Conservation (phyloP, 192 early-diverging fungal genomes). For the Gamsiella multidivaricata region DNA sequence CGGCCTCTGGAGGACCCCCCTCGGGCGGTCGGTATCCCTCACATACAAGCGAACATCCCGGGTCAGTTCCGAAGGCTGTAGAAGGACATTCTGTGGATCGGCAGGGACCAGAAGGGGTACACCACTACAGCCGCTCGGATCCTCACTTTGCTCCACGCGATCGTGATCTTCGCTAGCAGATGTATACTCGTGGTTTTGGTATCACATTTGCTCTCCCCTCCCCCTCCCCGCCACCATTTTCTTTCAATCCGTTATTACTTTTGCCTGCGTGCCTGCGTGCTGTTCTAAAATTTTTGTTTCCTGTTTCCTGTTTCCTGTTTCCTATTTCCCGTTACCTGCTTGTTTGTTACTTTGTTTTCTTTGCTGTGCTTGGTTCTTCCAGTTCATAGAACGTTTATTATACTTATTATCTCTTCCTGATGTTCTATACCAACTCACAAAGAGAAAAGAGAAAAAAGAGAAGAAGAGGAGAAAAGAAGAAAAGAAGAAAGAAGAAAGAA, state of each 20-base stretch:
- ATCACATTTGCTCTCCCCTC: background rate
- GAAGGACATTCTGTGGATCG: background rate
- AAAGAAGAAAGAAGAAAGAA: background rate
- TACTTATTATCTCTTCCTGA: too few relatives aligned
- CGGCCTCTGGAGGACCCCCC: too few relatives aligned
- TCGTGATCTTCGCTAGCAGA: conserved; percentile 21
- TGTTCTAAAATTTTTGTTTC: too few relatives aligned
- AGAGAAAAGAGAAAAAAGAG: background rate
- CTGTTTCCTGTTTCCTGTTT: too few relatives aligned
- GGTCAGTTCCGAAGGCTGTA: background rate
- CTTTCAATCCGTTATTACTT: background rate
- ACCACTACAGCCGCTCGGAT: conserved; percentile 23
- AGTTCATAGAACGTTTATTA: background rate
- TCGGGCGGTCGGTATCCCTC: conserved; percentile 10
- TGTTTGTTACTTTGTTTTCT: too few relatives aligned
- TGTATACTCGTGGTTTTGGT: background rate
- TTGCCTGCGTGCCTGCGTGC: too few relatives aligned
- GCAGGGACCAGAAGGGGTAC: conserved; percentile 6
- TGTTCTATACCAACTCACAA: background rate
- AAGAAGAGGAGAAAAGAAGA: background rate
- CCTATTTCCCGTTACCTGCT: too few relatives aligned
- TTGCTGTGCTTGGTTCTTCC: background rate
- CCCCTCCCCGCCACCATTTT: background rate
- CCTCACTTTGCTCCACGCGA: conserved; percentile 15
- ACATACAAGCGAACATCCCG: background rate